These are phyloP conservation scores for Sinapis alba DNA, from an alignment of 441 rosid genomes.

Conservation along the genomic window DNA sequence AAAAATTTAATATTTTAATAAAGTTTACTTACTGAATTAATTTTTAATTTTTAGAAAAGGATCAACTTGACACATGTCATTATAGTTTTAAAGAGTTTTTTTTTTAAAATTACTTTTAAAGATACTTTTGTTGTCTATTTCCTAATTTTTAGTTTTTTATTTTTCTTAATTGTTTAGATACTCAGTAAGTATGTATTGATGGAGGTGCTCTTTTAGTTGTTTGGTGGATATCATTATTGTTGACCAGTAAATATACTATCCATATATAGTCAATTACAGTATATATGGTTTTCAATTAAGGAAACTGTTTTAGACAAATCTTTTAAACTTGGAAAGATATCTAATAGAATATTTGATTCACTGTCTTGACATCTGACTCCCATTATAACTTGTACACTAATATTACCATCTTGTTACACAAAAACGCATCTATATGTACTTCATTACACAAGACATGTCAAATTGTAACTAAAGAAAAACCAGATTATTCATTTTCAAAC, in stretches of 20 bases:
- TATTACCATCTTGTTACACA: constrained; percentile 9
- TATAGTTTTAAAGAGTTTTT: too few species aligned
- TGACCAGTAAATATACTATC: not conserved
- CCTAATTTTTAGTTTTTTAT: too few species aligned
- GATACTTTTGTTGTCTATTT: too few species aligned
- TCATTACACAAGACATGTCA: not conserved
- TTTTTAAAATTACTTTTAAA: too few species aligned
- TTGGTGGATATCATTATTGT: not conserved
- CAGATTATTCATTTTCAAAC: not conserved
- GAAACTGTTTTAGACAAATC: not conserved
- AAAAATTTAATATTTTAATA: too few species aligned
- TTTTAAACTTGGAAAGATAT: not conserved
- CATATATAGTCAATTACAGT: not conserved
- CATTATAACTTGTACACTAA: constrained; percentile 15
- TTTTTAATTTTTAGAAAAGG: too few species aligned
- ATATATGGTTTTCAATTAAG: not conserved
- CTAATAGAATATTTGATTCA: too few species aligned
- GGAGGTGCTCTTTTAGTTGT: not conserved
- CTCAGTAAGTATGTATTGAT: too few species aligned
- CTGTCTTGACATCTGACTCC: not conserved
- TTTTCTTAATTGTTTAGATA: too few species aligned
- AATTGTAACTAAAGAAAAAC: not conserved
- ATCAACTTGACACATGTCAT: too few species aligned
- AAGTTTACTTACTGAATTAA: too few species aligned
- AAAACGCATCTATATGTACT: not conserved